phyloP scores from a whole-genome alignment of 495 filamentous ascomycete species.

The Penicillium silybi region DNA sequence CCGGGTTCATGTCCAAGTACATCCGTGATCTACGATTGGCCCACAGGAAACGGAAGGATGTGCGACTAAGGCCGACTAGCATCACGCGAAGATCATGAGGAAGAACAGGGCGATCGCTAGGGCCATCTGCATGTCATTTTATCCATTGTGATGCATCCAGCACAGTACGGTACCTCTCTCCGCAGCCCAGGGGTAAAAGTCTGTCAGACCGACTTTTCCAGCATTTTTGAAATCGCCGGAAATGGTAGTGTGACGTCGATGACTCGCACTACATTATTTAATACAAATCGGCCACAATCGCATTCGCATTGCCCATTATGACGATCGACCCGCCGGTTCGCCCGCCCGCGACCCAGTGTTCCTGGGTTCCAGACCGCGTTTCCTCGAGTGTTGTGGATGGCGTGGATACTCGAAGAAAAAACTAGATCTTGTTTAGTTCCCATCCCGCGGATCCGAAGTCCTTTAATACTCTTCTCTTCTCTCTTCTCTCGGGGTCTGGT shows the following conservation, averaged over 20 bases:
- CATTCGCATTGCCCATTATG: slow-evolving; percentile 9
- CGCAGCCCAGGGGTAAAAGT: background rate
- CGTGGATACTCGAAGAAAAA: slow-evolving; percentile 10
- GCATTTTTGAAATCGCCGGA: slow-evolving; percentile 1
- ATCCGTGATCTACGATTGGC: background rate
- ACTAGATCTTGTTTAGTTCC: background rate
- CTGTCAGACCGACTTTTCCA: slow-evolving; percentile 24
- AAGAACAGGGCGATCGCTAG: slow-evolving; percentile 3
- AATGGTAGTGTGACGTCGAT: slow-evolving; percentile 16
- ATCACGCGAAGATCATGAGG: slow-evolving; percentile 14
- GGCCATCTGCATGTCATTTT: slow-evolving; percentile 15
- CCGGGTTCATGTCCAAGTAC: slow-evolving; percentile 12
- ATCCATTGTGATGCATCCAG: slow-evolving; percentile 10
- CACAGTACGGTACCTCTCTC: slow-evolving; percentile 1
- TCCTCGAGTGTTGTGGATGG: slow-evolving; percentile 13
- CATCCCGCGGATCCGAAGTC: background rate
- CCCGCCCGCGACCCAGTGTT: slow-evolving; percentile 16
- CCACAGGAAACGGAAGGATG: slow-evolving; percentile 7
- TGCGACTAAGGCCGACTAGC: slow-evolving; percentile 13
- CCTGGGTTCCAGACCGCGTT: slow-evolving; percentile 20
- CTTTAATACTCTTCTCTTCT: background rate
- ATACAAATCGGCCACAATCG: slow-evolving; percentile 7
- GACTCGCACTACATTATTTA: background rate
- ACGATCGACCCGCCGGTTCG: slow-evolving; percentile 18
- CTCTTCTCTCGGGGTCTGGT: slow-evolving; percentile 2